Evolutionary conservation across 805 yeast genomes (phyloP), one percentile per base, ranked within the genome.

Genomic region (Grigorovia jiainica): DNA sequence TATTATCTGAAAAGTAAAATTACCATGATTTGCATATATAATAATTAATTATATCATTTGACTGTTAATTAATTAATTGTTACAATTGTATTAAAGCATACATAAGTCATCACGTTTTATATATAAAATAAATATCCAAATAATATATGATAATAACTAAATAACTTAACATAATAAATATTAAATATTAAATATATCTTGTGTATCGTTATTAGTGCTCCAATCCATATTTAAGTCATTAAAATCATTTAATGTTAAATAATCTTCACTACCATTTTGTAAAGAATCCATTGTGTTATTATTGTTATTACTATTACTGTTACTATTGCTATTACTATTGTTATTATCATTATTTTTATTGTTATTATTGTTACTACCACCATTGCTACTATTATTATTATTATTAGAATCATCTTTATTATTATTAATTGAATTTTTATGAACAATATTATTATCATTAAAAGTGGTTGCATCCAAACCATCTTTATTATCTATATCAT

Each of bases 201-300:
- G 25, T 11, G 51, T 47, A 31, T 55, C 62, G n/a, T 57, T 59
- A 8, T 49, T 47, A 0, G 55, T 41, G 35, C 51, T 50, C 65
- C 65, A 61, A 38, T 58, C 65, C 18, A 61, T 55, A 37, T 60
- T 60, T 23, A 61, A 43, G 40, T 61, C 64, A 43, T 61, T 61
- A 41, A 61, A 58, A 41, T 61, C 65, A 32, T 61, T 61, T 34
- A 61, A 46, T 5, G 65, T 61, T 45, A 61, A 43, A 37, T 61
- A 61, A 37, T 60, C 58, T n/a, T 58, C 64, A 25, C 46, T 53
- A 34, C 39, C 47, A 34, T 52, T 57, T 36, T 45, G 46, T 21
- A 46, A n/a, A 3, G 45, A 38, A 16, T 44, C 43, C 20, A 39
- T 31, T 24, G 39, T 7, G 30, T 33, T 36, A 24, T 37, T 34